A percentile compares a stretch with the other conserved stretches of the same genome.
phyloP scores from a whole-genome alignment of 208 protist species.

The Crithidia sp. region DNA sequence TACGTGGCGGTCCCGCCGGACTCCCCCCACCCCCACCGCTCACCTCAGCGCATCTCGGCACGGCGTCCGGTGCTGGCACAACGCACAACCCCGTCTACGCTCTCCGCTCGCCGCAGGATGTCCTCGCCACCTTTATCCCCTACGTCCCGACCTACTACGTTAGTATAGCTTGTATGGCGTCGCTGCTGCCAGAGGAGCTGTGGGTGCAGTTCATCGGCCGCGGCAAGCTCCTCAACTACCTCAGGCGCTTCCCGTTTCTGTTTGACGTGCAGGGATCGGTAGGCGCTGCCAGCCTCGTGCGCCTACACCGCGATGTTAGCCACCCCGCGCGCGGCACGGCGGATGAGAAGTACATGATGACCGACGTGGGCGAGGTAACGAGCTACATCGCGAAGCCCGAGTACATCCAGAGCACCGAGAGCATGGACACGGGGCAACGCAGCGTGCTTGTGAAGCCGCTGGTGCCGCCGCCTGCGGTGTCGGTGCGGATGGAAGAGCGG shows the following conservation, averaged over 20 bases:
- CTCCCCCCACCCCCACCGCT: slow-evolving; percentile 43
- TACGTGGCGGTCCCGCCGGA: background rate
- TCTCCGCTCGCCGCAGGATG: slow-evolving; percentile 74
- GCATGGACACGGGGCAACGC: slow-evolving; percentile 51
- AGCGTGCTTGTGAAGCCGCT: slow-evolving; percentile 55
- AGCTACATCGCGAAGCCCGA: slow-evolving; percentile 81
- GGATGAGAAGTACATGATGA: slow-evolving; percentile 88
- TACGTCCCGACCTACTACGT: slow-evolving; percentile 88
- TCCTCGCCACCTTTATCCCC: slow-evolving; percentile 67
- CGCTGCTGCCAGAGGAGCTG: slow-evolving; percentile 79
- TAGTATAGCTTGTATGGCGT: slow-evolving; percentile 66
- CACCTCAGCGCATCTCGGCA: slow-evolving; percentile 21
- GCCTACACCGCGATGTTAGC: slow-evolving; percentile 68
- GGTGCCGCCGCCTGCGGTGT: slow-evolving; percentile 71
- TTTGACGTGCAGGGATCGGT: slow-evolving; percentile 67
- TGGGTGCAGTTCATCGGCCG: slow-evolving; percentile 61
- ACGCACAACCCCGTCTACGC: slow-evolving; percentile 15
- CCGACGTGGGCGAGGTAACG: slow-evolving; percentile 72
- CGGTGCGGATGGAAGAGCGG: slow-evolving; percentile 78
- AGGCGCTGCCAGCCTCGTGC: slow-evolving; percentile 51
- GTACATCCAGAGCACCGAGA: slow-evolving; percentile 69
- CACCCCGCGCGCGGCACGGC: slow-evolving; percentile 76
- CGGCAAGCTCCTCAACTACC: slow-evolving; percentile 55
- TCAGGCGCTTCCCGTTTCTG: slow-evolving; percentile 75
- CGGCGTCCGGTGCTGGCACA: slow-evolving; percentile 26